Evolutionary conservation across 139 green algal species (phyloP), one percentile per base, ranked within the genome.

Genomic region (Volvox africanus): DNA sequence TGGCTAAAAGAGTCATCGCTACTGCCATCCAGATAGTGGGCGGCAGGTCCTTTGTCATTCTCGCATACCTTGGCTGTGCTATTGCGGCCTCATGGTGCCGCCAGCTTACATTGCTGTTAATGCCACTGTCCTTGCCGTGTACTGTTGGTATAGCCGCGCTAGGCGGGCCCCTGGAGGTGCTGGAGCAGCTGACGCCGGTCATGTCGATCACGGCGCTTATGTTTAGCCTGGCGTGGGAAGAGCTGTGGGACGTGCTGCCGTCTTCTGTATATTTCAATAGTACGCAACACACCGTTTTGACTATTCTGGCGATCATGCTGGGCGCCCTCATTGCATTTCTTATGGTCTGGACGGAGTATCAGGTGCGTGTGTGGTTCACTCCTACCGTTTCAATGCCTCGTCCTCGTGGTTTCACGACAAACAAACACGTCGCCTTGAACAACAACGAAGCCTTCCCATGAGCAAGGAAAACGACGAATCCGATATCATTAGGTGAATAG

Each of bases 321-420:
- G 96, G 96, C 0, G 97, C 94, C 0, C 2, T 95, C 18, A 94
- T 99, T 0, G 97, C 97, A 0, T 98, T 99, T 89, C 69, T 97
- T 2, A 98, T 99, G 96, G 97, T 98, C 65, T 96, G 93, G 94
- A 92, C 93, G 1, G 94, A 96, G 89, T 96, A 95, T 87, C 92
- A 93, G 87, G 80, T 91, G 36, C 12, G 83, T 26, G 65, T 73
- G 65, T 55, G 44, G 44, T 14, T 5, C 5, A 55, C 9, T 55
- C 44, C n/a, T n/a, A n/a, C n/a, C n/a, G 44, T 55, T 14, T 55
- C 44, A 55, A 9, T 55, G n/a, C n/a, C n/a, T n/a, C n/a, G n/a
- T n/a, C n/a, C n/a, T 55, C 44, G 44, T 55, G 44, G 44, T 9
- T 14, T 55, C 44, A 9, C 9, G 44, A 9, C 44, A 9, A 55